Evolutionary conservation across 371 early-diverging fungal species (phyloP), one percentile per base, ranked within the genome.

Genomic region (Mucor irregularis): DNA sequence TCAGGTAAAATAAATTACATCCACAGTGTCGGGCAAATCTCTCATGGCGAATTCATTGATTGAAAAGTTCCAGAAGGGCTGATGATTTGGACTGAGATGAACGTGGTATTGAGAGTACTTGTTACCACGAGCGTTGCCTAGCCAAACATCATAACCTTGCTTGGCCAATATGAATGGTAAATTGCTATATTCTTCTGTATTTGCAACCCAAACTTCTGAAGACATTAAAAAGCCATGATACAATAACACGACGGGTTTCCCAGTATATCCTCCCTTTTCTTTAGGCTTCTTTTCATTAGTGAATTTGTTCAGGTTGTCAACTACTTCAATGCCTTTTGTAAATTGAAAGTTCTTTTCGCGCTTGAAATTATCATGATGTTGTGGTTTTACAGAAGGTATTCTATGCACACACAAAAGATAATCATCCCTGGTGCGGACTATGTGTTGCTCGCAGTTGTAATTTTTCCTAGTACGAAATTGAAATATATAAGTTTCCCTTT

Each of bases 141-240:
- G 62, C 98, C 98, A 98, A 0, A 98, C 98, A 68, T 97, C 98
- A 67, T 93, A 97, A 46, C 96, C 95, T 11, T 85, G 81, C 39
- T 87, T 82, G n/a, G 83, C 89, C 29, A 93, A 73, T 13, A 86
- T 53, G 46, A 88, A 86, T 9, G 91, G 90, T 37, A 95, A 66
- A 34, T 82, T 85, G 22, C 81, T 76, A 49, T 72, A 70, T 64
- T 80, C 82, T 56, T 89, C 86, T 4, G 88, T 83, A 55, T 88
- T 86, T 56, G 94, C 91, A 9, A 94, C 86, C 89, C 93, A 97
- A 8, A 94, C 87, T 56, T 96, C 97, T 1, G 89, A 91, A 55
- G 85, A 91, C 89, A 97, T 95, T 73, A 96, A 77, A 68, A 96
- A 93, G 0, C 98, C 98, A 65, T 97, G 97, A 82, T 93, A 93